Base-by-base conservation (phyloP, 192 early-diverging fungal species). In the Backusella sp. region DNA sequence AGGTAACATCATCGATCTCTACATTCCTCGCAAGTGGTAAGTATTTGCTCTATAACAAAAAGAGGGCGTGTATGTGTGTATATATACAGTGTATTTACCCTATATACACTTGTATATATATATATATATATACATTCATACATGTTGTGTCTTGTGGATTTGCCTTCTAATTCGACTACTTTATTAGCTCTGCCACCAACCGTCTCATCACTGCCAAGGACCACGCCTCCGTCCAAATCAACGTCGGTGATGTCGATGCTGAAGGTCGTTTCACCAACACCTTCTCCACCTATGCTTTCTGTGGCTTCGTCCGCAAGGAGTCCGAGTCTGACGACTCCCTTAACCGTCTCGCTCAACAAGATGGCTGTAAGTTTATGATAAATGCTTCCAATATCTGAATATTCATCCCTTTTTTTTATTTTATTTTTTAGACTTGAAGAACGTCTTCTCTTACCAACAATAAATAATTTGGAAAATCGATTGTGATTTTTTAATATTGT, bases 141-240 rank as follows among this genome's bases (percentile, higher is more conserved):
- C 21, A n/a, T 21, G 21, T 9, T 56, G 11, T 56, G 9, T 8
- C 19, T 23, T 8, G 9, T 9, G 6, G 19, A 9, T 7, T 56
- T n/a, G 2, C 19, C 0, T 56, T 56, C 23, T 59, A 56, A 56
- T 21, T 56, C 9, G 8, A 21, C 6, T 14, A 26, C 23, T 9
- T 36, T 35, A 39, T 46, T 62, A 93, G 94, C 95, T 96, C 96
- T 68, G 97, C 96, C 86, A 99, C 97, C 83, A 95, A 94, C 89
- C 96, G 98, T 83, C 91, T 99, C 73, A 98, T 99, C 86, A 92
- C 88, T 79, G 93, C 98, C 88, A 98, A 98, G 93, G 98, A 99
- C 89, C 98, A 99, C 90, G 94, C 97, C 72, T 92, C 96, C 44
- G 94, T 99, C 87, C 98, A 98, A 88, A 91, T 99, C 91, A 98